Evolutionary conservation across 495 filamentous ascomycete species (phyloP).

Genomic region (Trichoderma virens): DNA sequence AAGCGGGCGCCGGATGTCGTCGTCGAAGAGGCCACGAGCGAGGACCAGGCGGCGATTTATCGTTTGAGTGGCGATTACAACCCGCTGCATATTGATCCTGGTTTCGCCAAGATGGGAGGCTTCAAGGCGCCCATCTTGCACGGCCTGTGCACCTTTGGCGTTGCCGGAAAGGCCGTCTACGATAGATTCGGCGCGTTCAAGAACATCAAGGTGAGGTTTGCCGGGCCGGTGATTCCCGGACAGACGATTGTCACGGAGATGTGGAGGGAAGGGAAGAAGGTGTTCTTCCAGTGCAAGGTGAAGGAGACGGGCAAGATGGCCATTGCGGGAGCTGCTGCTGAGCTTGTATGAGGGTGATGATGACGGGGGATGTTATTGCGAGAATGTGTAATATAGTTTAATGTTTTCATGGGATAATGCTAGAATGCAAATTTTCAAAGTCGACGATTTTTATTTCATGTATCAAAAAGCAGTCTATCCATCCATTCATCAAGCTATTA

Average conservation of each 20-base stretch:
- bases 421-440: not conserved
- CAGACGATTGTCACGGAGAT: constrained; percentile 95
- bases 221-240: constrained; percentile 83
- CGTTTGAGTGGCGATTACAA: constrained; percentile 83
- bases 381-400: not conserved
- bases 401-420: no score
- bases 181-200: constrained; percentile 69
- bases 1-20: constrained; percentile 69
- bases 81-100: constrained; percentile 91
- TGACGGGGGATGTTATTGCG: not conserved
- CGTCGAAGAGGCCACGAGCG: constrained; percentile 80
- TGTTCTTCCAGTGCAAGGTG: constrained; percentile 89
- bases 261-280: constrained; percentile 86
- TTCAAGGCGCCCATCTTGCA: constrained; percentile 95
- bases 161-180: constrained; percentile 84
- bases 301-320: constrained; percentile 94
- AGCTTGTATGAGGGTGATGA: constrained; percentile 47
- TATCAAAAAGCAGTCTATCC: not conserved
- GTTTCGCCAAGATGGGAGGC: constrained; percentile 88
- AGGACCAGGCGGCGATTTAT: constrained; percentile 95
- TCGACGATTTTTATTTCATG: not conserved
- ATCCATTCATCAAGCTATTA: not conserved
- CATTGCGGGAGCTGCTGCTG: constrained; percentile 80
- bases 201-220: constrained; percentile 96
- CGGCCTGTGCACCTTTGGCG: constrained; percentile 91